These are phyloP conservation scores for Mycena rebaudengoi DNA, from an alignment of 768 basidiomycete genomes.

Conservation along the genomic window DNA sequence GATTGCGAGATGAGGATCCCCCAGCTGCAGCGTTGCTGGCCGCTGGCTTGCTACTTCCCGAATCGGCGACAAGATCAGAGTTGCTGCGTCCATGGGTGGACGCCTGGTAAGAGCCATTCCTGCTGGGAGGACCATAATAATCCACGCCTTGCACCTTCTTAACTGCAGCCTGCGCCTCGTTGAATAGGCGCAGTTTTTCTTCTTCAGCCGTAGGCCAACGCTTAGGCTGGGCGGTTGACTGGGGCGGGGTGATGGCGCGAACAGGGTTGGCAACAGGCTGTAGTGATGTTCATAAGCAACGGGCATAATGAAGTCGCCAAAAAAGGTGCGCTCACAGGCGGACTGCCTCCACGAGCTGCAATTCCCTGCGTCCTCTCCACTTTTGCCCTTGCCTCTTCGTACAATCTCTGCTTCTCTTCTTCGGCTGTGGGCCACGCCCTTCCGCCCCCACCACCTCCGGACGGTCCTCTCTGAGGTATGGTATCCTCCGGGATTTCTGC, in stretches of 20 bases:
- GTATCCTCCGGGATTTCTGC: constrained; percentile 38
- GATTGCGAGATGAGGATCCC: constrained; percentile 7
- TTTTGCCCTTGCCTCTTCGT: constrained; percentile 66
- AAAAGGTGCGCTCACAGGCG: constrained; percentile 40
- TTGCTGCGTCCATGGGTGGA: constrained; percentile 35
- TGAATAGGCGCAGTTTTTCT: constrained; percentile 78
- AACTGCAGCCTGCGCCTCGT: constrained; percentile 74
- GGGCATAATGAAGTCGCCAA: background rate
- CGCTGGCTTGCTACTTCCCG: constrained; percentile 32
- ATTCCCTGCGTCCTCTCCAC: constrained; percentile 64
- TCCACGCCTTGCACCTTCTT: constrained; percentile 59
- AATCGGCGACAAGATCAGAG: constrained; percentile 31
- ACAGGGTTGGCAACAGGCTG: constrained; percentile 25
- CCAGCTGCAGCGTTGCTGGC: constrained; percentile 28
- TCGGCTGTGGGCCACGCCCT: constrained; percentile 60
- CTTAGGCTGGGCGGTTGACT: constrained; percentile 25
- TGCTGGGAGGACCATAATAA: constrained; percentile 32
- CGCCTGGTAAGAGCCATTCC: constrained; percentile 24
- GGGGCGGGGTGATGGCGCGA: constrained; percentile 21
- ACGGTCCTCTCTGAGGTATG: background rate
- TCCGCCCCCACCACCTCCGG: constrained; percentile 9
- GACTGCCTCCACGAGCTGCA: constrained; percentile 33
- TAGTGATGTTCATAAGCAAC: constrained; percentile 23
- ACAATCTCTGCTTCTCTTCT: constrained; percentile 75
- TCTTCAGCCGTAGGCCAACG: constrained; percentile 77